Conservation (phyloP, 768 basidiomycete genomes). For the Tulasnella sp. region DNA sequence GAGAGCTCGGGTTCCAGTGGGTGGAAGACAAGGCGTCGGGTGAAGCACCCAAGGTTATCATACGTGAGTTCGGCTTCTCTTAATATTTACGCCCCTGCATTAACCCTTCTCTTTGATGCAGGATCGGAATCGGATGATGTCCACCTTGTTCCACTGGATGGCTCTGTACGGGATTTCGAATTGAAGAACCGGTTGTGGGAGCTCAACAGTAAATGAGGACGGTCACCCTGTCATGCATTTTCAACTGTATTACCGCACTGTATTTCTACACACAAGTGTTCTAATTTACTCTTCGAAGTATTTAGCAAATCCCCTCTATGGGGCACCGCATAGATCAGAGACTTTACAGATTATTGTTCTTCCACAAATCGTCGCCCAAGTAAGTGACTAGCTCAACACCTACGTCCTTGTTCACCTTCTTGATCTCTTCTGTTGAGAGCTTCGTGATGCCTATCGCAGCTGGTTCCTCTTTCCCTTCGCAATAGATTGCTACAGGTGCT, state of each 20-base stretch:
- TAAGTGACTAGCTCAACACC: conserved; percentile 87
- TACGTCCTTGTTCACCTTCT: conserved; percentile 83
- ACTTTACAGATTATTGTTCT: conserved; percentile 57
- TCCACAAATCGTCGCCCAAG: conserved; percentile 90
- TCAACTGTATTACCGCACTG: conserved; percentile 11
- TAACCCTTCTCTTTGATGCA: conserved; percentile 7
- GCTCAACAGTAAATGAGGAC: conserved; percentile 25
- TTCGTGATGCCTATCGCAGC: conserved; percentile 84
- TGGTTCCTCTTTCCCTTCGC: conserved; percentile 95
- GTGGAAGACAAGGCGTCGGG: conserved; percentile 23
- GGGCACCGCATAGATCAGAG: background rate
- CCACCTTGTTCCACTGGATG: conserved; percentile 31
- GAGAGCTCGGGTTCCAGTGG: conserved; percentile 37
- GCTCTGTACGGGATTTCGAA: conserved; percentile 20
- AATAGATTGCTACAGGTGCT: conserved; percentile 84
- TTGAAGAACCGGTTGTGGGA: conserved; percentile 36
- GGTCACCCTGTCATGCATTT: background rate
- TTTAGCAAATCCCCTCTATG: background rate
- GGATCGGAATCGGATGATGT: conserved; percentile 34
- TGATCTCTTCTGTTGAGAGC: conserved; percentile 86
- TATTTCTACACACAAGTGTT: conserved; percentile 18
- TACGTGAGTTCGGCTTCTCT: conserved; percentile 21
- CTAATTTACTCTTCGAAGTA: conserved; percentile 13
- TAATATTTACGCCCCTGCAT: background rate
- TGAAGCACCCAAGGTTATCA: conserved; percentile 23